These are phyloP conservation scores for Olyra latifolia DNA, from an alignment of 176 grass and related monocot genomes.

Conservation along the genomic window DNA sequence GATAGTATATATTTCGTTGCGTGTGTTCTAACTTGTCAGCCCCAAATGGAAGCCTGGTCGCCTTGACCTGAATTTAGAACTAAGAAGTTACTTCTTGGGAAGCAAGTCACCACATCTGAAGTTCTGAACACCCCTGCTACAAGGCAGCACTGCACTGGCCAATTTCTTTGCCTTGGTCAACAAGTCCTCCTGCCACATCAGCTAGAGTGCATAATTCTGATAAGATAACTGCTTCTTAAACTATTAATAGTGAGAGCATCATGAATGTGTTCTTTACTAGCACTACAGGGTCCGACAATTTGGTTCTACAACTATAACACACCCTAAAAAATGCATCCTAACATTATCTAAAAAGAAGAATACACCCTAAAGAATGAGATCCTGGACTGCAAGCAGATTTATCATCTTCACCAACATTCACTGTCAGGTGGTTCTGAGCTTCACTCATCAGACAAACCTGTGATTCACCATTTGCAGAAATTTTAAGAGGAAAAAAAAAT, in stretches of 20 bases:
- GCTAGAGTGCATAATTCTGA: background rate
- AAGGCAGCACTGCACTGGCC: background rate
- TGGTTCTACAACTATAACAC: too few species aligned
- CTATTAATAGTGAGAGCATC: background rate
- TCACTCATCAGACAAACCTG: background rate
- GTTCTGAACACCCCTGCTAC: background rate
- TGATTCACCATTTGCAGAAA: background rate
- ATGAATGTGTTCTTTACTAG: too few species aligned
- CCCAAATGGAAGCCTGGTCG: background rate
- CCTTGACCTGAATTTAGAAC: background rate
- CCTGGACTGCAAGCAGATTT: background rate
- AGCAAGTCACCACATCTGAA: constrained; percentile 12
- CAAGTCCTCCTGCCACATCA: constrained; percentile 25
- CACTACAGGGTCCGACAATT: too few species aligned
- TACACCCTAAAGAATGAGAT: too few species aligned
- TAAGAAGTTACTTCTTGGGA: background rate
- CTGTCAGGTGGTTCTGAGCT: too few species aligned
- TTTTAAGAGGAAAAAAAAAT: background rate
- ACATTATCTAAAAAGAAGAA: too few species aligned
- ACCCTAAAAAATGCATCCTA: too few species aligned
- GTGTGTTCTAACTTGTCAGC: too few species aligned
- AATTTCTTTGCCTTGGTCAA: constrained; percentile 32
- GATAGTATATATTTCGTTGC: background rate
- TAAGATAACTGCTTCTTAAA: background rate
- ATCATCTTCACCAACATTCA: background rate